Base-by-base conservation (phyloP, 768 basidiomycete genomes). In the Fistulinella prunicolor region DNA sequence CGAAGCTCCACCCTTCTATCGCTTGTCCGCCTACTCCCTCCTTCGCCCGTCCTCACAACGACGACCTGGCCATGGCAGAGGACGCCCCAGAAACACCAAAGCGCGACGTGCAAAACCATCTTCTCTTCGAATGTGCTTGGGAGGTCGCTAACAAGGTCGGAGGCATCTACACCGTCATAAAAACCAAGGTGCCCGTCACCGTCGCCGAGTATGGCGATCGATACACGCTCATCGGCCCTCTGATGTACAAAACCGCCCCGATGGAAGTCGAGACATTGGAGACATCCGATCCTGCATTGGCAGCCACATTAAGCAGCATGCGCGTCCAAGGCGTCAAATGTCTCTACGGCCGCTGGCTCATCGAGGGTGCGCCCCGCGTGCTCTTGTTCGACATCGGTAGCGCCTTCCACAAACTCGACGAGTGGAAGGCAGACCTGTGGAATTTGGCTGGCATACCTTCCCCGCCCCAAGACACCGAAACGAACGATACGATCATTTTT, bases 361-460 rank as follows among this genome's bases (percentile, higher is more conserved):
- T 99, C 72, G 96, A 99, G 59, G 96, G 95, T 51, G 89, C 89
- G 24, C 96, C 96, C 32, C 83, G 83, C 47, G 96, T 98, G 53
- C 81, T 99, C 37, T 80, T 99, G 46, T 98, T 99, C 65, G 96
- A 99, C 72, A 94, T 91, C 7, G 86, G 90, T 46, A 89, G 86
- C 61, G 82, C 83, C 68, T 92, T 86, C 66, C 79, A 83, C 54
- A 81, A 87, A 4, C 78, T 98, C 51, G 95, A 99, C 69, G 96
- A 99, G 65, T 99, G 96, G 96, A 99, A 99, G 69, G 83, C 86
- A 39, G 96, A 99, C 62, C 80, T 99, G 19, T 99, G 96, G 96
- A 96, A 94, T 68, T 70, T 99, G 41, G 95, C 96, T 9, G 96
- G 95, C 39, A 99, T 99, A 50, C 96, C 96, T 6, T 89, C 89